Percentiles rank a stretch among this genome's conserved stretches.
phyloP scores from a whole-genome alignment of 1,284 basidiomycete species.

The Quambalaria eucalypti region DNA sequence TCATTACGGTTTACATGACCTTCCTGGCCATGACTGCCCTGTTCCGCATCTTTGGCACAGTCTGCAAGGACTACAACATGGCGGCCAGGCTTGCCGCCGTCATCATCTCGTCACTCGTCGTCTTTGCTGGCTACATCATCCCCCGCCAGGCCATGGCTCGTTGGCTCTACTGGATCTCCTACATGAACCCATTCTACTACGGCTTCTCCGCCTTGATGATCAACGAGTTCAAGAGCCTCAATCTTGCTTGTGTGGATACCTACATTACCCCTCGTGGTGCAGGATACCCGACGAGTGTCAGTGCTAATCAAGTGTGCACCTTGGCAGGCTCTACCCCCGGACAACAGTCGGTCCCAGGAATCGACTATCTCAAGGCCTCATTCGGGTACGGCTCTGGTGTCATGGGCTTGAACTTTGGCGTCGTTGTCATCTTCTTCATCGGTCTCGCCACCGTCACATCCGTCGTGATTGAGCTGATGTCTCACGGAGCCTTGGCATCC shows the following conservation, averaged over 20 bases:
- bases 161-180: conserved; percentile 40
- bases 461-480: conserved; percentile 21
- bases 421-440: conserved; percentile 29
- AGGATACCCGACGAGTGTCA: conserved; percentile 11
- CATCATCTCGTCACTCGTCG: conserved; percentile 22
- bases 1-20: conserved; percentile 13
- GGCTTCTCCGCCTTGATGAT: conserved; percentile 33
- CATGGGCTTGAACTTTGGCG: conserved; percentile 26
- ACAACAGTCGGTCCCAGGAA: conserved; percentile 14
- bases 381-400: conserved; percentile 24
- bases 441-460: conserved; percentile 19
- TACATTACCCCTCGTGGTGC: conserved; percentile 21
- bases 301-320: conserved; percentile 29
- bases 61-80: conserved; percentile 15
- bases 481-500: conserved; percentile 26
- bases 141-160: conserved; percentile 33
- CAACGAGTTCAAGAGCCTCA: conserved; percentile 32
- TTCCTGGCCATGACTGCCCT: conserved; percentile 33
- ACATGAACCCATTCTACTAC: conserved; percentile 36
- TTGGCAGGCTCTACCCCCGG: conserved; percentile 24
- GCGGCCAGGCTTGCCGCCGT: conserved; percentile 34
- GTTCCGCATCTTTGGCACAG: conserved; percentile 27
- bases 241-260: conserved; percentile 18
- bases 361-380: conserved; percentile 13
- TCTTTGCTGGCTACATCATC: conserved; percentile 37